Evolutionary conservation across 2,329 filamentous ascomycete genomes (phyloP).

Genomic region (Fusarium pilosicola): DNA sequence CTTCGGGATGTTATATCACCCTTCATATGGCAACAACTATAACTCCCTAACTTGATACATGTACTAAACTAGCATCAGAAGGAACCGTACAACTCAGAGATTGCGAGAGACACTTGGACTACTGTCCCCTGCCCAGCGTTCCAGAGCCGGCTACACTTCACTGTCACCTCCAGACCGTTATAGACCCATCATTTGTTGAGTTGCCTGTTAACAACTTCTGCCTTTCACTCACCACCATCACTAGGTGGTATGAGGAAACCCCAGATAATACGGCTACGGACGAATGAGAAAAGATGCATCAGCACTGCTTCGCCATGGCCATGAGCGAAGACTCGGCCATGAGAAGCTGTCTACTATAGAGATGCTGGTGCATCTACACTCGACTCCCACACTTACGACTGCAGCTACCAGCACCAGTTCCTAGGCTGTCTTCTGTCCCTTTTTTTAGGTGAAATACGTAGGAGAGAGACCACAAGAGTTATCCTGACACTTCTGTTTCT

Average conservation of each 20-base stretch:
- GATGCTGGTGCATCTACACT: background rate
- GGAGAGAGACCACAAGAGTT: background rate
- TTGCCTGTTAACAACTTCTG: accelerated
- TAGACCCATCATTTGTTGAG: background rate
- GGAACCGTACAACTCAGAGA: background rate
- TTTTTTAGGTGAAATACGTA: background rate
- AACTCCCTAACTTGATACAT: background rate
- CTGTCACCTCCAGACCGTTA: no score
- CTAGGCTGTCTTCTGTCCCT: background rate
- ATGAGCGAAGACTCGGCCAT: background rate
- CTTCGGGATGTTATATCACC: background rate
- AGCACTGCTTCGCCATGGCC: background rate
- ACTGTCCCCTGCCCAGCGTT: background rate
- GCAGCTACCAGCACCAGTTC: background rate
- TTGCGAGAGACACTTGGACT: background rate
- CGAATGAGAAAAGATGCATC: background rate
- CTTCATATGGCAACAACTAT: background rate
- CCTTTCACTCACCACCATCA: no score
- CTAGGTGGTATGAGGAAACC: background rate
- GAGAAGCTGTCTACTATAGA: no score
- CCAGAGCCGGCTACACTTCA: background rate
- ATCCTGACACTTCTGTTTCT: background rate
- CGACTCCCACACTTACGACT: background rate
- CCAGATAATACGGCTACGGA: no score
- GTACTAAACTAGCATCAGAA: background rate